These are phyloP conservation scores for Aspergillus sclerotioniger DNA, from an alignment of 495 filamentous ascomycete species.

Conservation along the genomic window DNA sequence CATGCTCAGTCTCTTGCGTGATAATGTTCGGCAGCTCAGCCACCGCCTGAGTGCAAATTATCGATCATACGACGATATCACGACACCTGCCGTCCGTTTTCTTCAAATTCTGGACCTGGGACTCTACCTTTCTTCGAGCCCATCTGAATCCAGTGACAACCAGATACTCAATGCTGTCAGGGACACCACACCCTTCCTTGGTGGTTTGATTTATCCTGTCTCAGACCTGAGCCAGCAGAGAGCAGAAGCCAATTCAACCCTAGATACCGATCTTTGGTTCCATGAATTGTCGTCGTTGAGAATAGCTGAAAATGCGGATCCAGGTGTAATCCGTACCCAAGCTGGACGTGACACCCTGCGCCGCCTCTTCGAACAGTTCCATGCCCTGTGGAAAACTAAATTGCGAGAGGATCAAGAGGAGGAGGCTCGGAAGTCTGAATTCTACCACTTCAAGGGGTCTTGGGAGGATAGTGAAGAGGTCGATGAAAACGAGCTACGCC, in stretches of 20 bases:
- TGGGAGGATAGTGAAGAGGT: constrained; percentile 70
- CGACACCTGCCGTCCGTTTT: constrained; percentile 73
- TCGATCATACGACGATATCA: constrained; percentile 79
- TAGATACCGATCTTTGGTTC: constrained; percentile 46
- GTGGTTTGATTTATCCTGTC: constrained; percentile 39
- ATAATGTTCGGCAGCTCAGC: constrained; percentile 69
- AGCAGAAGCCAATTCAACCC: constrained; percentile 28
- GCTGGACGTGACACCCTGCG: constrained; percentile 32
- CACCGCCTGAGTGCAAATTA: constrained; percentile 63
- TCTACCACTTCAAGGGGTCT: constrained; percentile 79
- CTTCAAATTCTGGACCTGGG: constrained; percentile 78
- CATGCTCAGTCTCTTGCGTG: constrained; percentile 56
- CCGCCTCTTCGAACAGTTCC: constrained; percentile 65
- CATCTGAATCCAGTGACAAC: constrained; percentile 20
- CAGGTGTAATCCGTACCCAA: constrained; percentile 28
- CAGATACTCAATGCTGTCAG: constrained; percentile 42
- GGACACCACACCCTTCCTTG: constrained; percentile 62
- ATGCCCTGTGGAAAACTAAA: constrained; percentile 72
- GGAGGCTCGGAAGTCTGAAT: constrained; percentile 64
- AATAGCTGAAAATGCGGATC: constrained; percentile 35
- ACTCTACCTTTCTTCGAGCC: constrained; percentile 54
- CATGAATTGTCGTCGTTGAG: constrained; percentile 42
- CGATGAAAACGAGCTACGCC: constrained; percentile 72
- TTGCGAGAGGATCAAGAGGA: constrained; percentile 70
- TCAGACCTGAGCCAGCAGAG: constrained; percentile 16